Evolutionary conservation across 2,329 filamentous ascomycete species (phyloP), one percentile per base, ranked within the genome.

Genomic region (Penicillium sp.): DNA sequence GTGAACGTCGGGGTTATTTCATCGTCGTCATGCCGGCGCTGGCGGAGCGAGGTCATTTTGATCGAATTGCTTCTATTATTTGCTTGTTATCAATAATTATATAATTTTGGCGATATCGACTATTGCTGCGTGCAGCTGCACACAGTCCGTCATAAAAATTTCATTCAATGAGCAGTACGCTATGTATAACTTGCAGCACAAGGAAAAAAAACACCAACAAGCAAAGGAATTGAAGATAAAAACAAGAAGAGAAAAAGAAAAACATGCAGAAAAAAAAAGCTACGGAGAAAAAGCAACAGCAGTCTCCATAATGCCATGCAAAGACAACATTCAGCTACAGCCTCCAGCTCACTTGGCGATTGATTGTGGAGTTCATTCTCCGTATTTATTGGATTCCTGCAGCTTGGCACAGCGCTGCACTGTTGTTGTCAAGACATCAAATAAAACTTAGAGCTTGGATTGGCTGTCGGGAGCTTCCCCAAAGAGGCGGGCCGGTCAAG

Each of bases 1-100:
- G 47, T 42, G 24, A 35, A 30, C 23, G 30, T 47, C 5, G 18
- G 30, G 21, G 21, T 54, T 21, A 54, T 54, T 54, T 54, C 45
- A 33, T 40, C 45, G 35, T 52, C 55, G 49, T 26, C 46, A 20
- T 12, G 21, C 18, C 55, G 49, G 20, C 55, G 55, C 7, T 57
- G 55, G n/a, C 55, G 50, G 45, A 57, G 55, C 16, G 43, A 52
- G n/a, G 55, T 40, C 55, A 57, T 57, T 35, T 43, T 40, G 42
- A 21, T 20, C 16, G 12, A 38, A 38, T n/a, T 46, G 1, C 3
- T 24, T 24, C 18, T 16, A 28, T 21, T 26, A 21, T 47, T 33
- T 24, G 23, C 20, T 47, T 26, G n/a, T 20, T n/a, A n/a, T n/a
- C n/a, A 24, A 11, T 12, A 30, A 47, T 23, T 43, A 12, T 21